phyloP scores from a whole-genome alignment of 805 yeast species.

The Yarrowia bubula region DNA sequence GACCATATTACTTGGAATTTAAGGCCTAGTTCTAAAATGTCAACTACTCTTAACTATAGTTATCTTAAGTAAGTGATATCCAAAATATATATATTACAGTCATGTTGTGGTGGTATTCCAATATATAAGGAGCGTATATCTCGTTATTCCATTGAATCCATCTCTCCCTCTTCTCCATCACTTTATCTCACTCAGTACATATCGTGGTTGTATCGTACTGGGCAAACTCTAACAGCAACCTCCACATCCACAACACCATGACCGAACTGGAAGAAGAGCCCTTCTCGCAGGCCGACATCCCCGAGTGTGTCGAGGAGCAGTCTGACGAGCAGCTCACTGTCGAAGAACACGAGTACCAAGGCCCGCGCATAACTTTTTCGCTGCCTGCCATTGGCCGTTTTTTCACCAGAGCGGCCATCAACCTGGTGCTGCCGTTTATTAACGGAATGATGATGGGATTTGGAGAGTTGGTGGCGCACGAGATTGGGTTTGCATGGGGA shows the following conservation, averaged over 20 bases:
- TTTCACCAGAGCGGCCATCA: constrained; percentile 48
- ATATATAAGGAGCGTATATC: no score
- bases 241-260: not conserved
- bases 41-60: not conserved
- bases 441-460: constrained; percentile 95
- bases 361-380: constrained; percentile 15
- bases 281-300: not conserved
- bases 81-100: not conserved
- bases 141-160: no score
- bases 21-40: no score
- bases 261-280: constrained; percentile 22
- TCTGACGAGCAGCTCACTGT: constrained; percentile 1
- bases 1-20: no score
- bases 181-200: no score
- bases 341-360: not conserved
- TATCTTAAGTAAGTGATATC: not conserved
- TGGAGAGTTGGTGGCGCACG: constrained; percentile 93
- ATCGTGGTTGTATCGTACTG: no score
- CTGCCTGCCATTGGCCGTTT: constrained; percentile 3
- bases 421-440: constrained; percentile 78
- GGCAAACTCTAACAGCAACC: no score
- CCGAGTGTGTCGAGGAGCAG: constrained; percentile 13
- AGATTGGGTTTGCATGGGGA: constrained; percentile 74
- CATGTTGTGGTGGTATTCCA: no score
- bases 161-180: no score